Evolutionary conservation across 441 rosid species (phyloP).

Genomic region (Capsella rubella): DNA sequence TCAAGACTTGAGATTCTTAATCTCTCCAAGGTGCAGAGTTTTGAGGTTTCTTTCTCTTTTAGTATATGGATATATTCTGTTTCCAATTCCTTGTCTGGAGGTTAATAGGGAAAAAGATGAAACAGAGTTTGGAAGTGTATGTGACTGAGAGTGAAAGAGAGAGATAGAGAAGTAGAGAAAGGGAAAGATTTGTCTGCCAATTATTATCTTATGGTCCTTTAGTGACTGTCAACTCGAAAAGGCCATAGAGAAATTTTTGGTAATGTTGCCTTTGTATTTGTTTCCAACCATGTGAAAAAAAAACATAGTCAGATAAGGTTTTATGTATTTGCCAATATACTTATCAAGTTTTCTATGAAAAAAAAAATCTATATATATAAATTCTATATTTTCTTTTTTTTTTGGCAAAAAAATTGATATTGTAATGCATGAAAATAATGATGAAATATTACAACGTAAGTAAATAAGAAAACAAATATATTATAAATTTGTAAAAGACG

Average conservation of each 20-base stretch:
- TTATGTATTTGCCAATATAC: not conserved
- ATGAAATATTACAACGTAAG: not conserved
- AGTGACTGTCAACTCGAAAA: conserved; percentile 33
- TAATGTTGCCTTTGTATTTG: conserved; percentile 26
- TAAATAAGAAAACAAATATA: too few relatives aligned
- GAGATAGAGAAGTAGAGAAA: conserved; percentile 29
- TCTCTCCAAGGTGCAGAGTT: conserved; percentile 16
- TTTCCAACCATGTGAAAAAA: conserved; percentile 28
- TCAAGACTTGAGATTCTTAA: conserved; percentile 1
- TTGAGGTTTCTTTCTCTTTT: conserved; percentile 12
- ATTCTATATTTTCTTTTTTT: not conserved
- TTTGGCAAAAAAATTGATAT: too few relatives aligned
- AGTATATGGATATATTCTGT: conserved; percentile 15
- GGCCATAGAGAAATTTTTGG: conserved; percentile 27
- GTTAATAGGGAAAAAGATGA: conserved; percentile 22
- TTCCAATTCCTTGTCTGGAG: conserved; percentile 29
- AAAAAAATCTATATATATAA: not conserved
- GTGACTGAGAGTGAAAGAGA: conserved; percentile 49
- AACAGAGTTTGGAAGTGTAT: conserved; percentile 43
- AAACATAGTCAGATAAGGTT: not conserved
- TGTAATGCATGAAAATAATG: not conserved
- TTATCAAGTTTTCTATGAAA: not conserved
- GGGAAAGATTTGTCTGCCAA: conserved; percentile 59
- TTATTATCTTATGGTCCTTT: conserved; percentile 38
- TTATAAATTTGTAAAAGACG: too few relatives aligned